phyloP scores from a whole-genome alignment of 768 basidiomycete species.

The Pisolithus tinctorius region DNA sequence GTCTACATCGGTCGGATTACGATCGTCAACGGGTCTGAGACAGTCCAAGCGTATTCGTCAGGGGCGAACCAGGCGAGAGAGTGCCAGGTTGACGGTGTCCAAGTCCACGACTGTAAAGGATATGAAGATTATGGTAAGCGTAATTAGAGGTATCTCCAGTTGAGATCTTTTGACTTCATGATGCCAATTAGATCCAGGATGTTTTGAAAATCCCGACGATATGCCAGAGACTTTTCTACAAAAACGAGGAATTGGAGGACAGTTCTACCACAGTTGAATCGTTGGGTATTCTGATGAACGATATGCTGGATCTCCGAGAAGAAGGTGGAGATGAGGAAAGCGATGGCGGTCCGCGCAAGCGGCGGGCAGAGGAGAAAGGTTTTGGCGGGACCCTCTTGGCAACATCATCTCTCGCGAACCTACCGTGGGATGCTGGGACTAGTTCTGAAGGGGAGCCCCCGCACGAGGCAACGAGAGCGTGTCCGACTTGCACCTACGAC shows the following conservation, averaged over 20 bases:
- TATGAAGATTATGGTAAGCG: slow-evolving; percentile 63
- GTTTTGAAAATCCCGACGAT: slow-evolving; percentile 65
- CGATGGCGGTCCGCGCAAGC: slow-evolving; percentile 33
- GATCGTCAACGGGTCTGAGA: slow-evolving; percentile 38
- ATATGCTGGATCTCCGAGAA: slow-evolving; percentile 59
- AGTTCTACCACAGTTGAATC: slow-evolving; percentile 46
- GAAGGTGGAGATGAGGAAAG: slow-evolving; percentile 56
- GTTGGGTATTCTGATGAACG: slow-evolving; percentile 53
- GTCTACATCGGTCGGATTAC: slow-evolving; percentile 23
- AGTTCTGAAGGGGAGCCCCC: slow-evolving; percentile 26
- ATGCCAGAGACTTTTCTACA: slow-evolving; percentile 63
- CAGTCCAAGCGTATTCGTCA: slow-evolving; percentile 70
- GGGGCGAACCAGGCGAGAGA: slow-evolving; percentile 43
- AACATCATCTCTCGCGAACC: slow-evolving; percentile 27
- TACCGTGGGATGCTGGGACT: slow-evolving; percentile 26
- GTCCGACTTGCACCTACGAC: slow-evolving; percentile 51
- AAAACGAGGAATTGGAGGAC: slow-evolving; percentile 57
- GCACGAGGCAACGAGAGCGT: slow-evolving; percentile 34
- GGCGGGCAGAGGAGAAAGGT: slow-evolving; percentile 52
- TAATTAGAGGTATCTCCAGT: not conserved
- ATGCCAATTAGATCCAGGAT: slow-evolving; percentile 46
- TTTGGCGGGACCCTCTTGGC: slow-evolving; percentile 72
- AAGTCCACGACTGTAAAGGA: slow-evolving; percentile 72
- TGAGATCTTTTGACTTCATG: slow-evolving; percentile 2
- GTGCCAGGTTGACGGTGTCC: slow-evolving; percentile 46